Percentiles rank a stretch among this genome's conserved stretches.
Conservation (phyloP, 352 stramenopile species). For the Pythium volutum region DNA sequence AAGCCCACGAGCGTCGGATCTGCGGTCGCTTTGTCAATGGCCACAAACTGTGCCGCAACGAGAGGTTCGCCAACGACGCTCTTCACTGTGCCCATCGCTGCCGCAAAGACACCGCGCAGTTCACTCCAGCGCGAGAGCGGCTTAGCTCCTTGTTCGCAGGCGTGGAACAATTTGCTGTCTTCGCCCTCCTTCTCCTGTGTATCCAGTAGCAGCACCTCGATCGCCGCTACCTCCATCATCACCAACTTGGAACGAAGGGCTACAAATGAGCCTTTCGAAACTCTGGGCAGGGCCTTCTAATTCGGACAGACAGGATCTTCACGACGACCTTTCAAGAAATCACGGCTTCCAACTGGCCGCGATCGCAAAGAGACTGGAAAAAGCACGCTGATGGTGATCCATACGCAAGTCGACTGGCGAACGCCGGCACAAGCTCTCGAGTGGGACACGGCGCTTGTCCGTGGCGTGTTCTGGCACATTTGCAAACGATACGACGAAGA, state of each 20-base stretch:
- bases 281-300: not conserved
- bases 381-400: constrained; percentile 29
- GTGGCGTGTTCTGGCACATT: constrained; percentile 47
- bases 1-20: constrained; percentile 32
- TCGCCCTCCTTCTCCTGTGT: constrained; percentile 67
- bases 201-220: constrained; percentile 58
- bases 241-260: not conserved
- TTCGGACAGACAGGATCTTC: not conserved
- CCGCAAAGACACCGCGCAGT: constrained; percentile 55
- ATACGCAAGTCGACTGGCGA: constrained; percentile 53
- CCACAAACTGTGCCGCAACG: constrained; percentile 31
- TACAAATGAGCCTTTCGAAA: not conserved
- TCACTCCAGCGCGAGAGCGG: constrained; percentile 29
- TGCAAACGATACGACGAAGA: constrained; percentile 27
- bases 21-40: not conserved
- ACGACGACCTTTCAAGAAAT: constrained; percentile 10
- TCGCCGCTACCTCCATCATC: constrained; percentile 21
- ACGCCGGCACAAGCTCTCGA: constrained; percentile 36
- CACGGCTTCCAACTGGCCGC: not conserved
- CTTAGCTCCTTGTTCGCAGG: not conserved
- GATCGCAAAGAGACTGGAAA: not conserved
- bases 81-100: constrained; percentile 44
- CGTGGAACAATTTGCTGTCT: constrained; percentile 62
- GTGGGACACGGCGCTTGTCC: constrained; percentile 52
- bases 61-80: constrained; percentile 51